Percentiles rank a stretch among this genome's conserved stretches.
Evolutionary conservation across 805 yeast species (phyloP).

Genomic region (Blastobotrys mokoenaii): DNA sequence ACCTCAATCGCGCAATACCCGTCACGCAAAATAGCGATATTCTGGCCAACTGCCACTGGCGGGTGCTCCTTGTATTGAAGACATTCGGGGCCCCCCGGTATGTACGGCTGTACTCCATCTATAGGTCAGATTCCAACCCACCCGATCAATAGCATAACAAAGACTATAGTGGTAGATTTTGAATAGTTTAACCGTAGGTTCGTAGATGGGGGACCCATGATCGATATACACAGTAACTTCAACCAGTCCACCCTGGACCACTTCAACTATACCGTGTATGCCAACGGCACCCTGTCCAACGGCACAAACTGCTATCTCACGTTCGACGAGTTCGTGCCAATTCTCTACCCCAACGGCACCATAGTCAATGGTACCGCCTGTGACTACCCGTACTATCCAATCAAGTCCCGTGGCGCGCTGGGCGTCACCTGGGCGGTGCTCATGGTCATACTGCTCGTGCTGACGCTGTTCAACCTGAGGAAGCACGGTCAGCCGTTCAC

Average conservation of each 20-base stretch:
- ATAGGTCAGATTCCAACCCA: not conserved
- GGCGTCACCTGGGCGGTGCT: slow-evolving; percentile 20
- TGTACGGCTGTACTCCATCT: not conserved
- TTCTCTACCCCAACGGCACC: slow-evolving; percentile 18
- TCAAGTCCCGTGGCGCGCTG: slow-evolving; percentile 19
- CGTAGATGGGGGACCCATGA: too few species aligned
- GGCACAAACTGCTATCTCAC: slow-evolving; percentile 21
- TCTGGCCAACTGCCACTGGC: too few species aligned
- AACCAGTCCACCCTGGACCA: slow-evolving; percentile 15
- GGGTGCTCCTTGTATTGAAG: not conserved
- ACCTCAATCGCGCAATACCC: too few species aligned
- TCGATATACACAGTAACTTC: slow-evolving; percentile 13
- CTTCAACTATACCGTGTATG: slow-evolving; percentile 18
- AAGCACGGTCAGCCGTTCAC: slow-evolving; percentile 19
- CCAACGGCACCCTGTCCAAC: slow-evolving; percentile 25
- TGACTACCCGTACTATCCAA: slow-evolving; percentile 18
- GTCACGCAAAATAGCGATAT: too few species aligned
- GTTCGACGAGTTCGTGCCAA: slow-evolving; percentile 20
- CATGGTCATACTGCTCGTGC: slow-evolving; percentile 15
- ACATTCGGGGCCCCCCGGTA: too few species aligned
- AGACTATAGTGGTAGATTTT: not conserved
- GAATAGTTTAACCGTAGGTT: too few species aligned
- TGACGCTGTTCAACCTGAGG: slow-evolving; percentile 21
- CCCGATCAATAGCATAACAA: not conserved
- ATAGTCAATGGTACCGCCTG: slow-evolving; percentile 18